Base-by-base conservation (phyloP, 2,329 filamentous ascomycete genomes). In the Xylaria sp. region DNA sequence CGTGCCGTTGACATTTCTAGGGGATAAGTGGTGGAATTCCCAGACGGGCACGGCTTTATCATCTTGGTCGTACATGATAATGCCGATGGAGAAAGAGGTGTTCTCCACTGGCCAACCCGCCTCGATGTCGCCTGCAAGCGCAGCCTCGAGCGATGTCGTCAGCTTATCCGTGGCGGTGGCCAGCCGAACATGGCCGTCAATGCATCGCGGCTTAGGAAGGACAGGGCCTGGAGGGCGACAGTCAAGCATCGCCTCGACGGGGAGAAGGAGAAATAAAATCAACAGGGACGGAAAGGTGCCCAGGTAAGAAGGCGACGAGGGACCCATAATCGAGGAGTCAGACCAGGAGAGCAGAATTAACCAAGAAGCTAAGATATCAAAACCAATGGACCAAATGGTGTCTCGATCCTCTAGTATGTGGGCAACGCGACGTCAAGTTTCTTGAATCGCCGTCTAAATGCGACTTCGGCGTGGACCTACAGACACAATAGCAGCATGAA, bases 1-100 rank as follows among this genome's bases (percentile, higher is more conserved):
- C 7, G 62, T 65, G 20, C 62, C 62, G 15, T 45, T 47, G 7
- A 22, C 22, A 11, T 61, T 61, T 1, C 15, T 13, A 5, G 55
- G n/a, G 11, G 55, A 49, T 10, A 65, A 55, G 20, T 55, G 55
- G 22, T 60, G 62, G n/a, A 45, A 60, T 33, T 65, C 55, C 62
- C 55, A 65, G 1, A 36, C 47, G 15, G 56, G 62, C 22, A 54
- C 62, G 17, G 55, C 27, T 17, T 17, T 29, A 15, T 58, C 54
- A 2, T 17, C 27, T 15, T 65, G 56, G 36, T 60, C 47, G 20
- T 39, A 20, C 15, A 20, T 33, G 7, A 65, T 13, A 2, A 65
- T n/a, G 6, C 47, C 56, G 17, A 65, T 39, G 25, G 47, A 47
- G 39, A 65, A 65, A 2, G 56, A 59, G 0, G 49, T 55, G 15